phyloP scores from a whole-genome alignment of 495 filamentous ascomycete genomes.

The Aspergillus coremiiformis region DNA sequence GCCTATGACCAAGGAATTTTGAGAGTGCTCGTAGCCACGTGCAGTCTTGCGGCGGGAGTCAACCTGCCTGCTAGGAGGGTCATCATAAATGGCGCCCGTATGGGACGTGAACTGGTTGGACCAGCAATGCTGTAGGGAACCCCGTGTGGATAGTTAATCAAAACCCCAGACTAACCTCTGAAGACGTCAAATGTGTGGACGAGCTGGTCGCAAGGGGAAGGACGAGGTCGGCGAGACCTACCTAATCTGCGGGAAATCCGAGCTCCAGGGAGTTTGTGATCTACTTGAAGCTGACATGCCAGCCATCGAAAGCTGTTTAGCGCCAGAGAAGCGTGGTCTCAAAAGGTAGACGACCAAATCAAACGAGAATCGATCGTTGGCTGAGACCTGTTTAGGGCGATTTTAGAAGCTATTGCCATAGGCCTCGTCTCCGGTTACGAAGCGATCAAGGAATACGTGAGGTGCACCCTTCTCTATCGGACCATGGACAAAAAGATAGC shows the following conservation, averaged over 20 bases:
- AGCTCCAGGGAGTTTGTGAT: constrained; percentile 61
- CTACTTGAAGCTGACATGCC: constrained; percentile 70
- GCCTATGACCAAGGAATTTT: constrained; percentile 66
- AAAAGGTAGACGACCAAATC: constrained; percentile 43
- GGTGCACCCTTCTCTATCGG: constrained; percentile 58
- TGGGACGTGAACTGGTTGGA: constrained; percentile 70
- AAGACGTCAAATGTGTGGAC: constrained; percentile 76
- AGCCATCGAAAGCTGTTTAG: constrained; percentile 60
- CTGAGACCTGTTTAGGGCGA: constrained; percentile 40
- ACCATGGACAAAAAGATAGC: constrained; percentile 48
- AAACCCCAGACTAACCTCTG: constrained; percentile 2
- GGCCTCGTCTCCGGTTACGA: constrained; percentile 60
- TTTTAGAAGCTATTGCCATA: constrained; percentile 69
- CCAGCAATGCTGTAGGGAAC: constrained; percentile 62
- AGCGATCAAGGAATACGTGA: constrained; percentile 64
- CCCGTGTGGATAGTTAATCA: background rate
- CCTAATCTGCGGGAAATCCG: constrained; percentile 63
- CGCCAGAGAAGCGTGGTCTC: constrained; percentile 59
- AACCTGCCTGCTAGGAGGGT: constrained; percentile 72
- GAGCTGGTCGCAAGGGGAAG: constrained; percentile 77
- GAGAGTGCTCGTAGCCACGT: constrained; percentile 72
- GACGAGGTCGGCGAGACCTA: constrained; percentile 77
- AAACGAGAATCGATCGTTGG: constrained; percentile 4
- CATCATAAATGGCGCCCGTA: constrained; percentile 68
- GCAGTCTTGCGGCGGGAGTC: constrained; percentile 78